Conservation (phyloP, 768 basidiomycete genomes). For the Baorangia bicolor region DNA sequence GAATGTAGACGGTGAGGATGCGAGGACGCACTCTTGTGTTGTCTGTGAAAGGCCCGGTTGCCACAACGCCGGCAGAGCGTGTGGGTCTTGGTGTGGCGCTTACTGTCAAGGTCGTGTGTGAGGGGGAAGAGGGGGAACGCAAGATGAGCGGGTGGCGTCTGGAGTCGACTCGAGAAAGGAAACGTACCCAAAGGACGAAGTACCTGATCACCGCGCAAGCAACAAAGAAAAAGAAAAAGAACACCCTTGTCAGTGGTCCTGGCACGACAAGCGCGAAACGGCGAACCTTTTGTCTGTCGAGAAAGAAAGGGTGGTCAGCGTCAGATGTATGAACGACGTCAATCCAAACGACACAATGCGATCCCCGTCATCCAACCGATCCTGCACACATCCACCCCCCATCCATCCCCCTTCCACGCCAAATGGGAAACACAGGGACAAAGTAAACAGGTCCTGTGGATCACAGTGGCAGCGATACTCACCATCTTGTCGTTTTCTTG, state of each 20-base stretch:
- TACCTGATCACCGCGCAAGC: conserved; percentile 57
- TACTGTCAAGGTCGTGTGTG: conserved; percentile 47
- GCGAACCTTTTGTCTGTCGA: conserved; percentile 82
- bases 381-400: conserved; percentile 18
- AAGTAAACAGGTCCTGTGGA: conserved; percentile 4
- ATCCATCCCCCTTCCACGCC: conserved; percentile 20
- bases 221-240: neutral
- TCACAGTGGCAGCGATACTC: conserved; percentile 32
- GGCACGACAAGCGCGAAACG: neutral
- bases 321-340: neutral
- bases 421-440: neutral
- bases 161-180: neutral
- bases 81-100: conserved; percentile 96
- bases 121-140: neutral
- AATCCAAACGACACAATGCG: neutral
- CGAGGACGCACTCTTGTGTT: conserved; percentile 86
- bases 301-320: conserved; percentile 23
- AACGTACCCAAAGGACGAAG: conserved; percentile 92
- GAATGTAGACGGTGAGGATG: too few relatives aligned
- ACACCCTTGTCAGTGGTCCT: conserved; percentile 14
- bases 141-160: neutral
- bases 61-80: conserved; percentile 98
- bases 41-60: conserved; percentile 93
- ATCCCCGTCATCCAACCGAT: conserved; percentile 35
- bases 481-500: conserved; percentile 46